Base-by-base conservation (phyloP, 345 rosid genomes). In the Clarkia xantiana region DNA sequence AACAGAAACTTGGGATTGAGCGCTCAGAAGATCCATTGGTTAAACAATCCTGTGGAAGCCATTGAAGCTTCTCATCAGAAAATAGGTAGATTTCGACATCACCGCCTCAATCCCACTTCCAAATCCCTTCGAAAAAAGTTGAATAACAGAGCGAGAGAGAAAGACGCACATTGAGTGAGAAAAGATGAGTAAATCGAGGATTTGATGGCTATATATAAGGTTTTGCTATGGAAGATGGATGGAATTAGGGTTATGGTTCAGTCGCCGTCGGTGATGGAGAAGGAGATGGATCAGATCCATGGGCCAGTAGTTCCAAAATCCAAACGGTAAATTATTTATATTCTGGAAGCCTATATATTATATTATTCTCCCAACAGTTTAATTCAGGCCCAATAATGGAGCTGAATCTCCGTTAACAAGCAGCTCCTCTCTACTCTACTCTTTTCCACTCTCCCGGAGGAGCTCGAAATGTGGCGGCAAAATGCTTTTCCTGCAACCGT, bases 391-490 rank as follows among this genome's bases (percentile, higher is more conserved):
- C 36, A 29, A 29, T 29, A 29, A 7, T 22, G 25, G 25, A 22
- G 25, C 25, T 22, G 25, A 22, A 22, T 22, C 5, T 22, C 25
- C 25, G 25, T 22, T 22, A 22, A 22, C 2, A 2, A 22, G 25
- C n/a, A n/a, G n/a, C n/a, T n/a, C n/a, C n/a, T n/a, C n/a, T n/a
- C n/a, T n/a, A n/a, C n/a, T n/a, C n/a, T n/a, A n/a, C 36, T 29
- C 8, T 29, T 10, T 29, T 29, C 36, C 36, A 29, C 9, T 29
- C 36, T 29, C 36, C 25, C 42, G 18, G 0, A 39, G 23, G n/a
- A 39, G 14, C 7, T 42, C 60, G 12, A 55, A 63, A 70, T 81
- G 84, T 77, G 80, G 90, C 76, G 75, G 80, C 94, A 52, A 65
- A 70, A 61, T 23, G 23, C 34, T 47, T 50, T 52, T 14, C 64